Evolutionary conservation across 2,329 filamentous ascomycete species (phyloP).

Genomic region (Neoscytalidium dimidiatum): DNA sequence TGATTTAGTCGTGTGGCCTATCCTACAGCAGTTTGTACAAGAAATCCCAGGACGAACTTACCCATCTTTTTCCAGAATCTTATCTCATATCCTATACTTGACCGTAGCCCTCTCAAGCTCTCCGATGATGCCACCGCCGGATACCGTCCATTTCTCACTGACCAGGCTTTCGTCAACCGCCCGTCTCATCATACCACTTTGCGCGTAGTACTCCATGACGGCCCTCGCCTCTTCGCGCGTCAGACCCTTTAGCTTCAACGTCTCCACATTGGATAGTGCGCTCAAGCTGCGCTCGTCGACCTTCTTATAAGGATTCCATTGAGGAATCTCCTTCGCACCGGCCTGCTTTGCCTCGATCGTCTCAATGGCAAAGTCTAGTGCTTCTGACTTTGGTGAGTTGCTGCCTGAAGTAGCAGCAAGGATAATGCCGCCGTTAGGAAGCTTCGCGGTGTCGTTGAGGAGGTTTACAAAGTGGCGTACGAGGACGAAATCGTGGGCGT

Average conservation of each 20-base stretch:
- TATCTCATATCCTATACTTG: constrained; percentile 38
- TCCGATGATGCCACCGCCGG: constrained; percentile 78
- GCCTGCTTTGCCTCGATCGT: constrained; percentile 46
- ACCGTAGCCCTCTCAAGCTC: constrained; percentile 75
- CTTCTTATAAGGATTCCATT: constrained; percentile 54
- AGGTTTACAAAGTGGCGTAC: constrained; percentile 74
- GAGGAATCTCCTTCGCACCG: constrained; percentile 33
- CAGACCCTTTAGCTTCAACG: constrained; percentile 65
- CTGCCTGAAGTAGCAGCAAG: constrained; percentile 73
- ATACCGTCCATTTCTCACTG: constrained; percentile 79
- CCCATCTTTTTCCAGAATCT: neutral
- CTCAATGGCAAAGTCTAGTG: constrained; percentile 68
- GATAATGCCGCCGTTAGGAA: constrained; percentile 76
- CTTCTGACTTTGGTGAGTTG: constrained; percentile 66
- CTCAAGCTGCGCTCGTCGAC: constrained; percentile 57
- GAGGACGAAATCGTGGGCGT: constrained; percentile 81
- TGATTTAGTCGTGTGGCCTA: neutral
- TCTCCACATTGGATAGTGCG: constrained; percentile 45
- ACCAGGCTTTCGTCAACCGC: constrained; percentile 71
- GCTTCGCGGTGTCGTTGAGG: constrained; percentile 51
- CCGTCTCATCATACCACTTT: constrained; percentile 75
- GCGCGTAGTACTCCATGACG: constrained; percentile 91
- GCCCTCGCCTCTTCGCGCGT: constrained; percentile 73
- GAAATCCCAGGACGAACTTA: neutral
- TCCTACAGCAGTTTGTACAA: neutral